Evolutionary conservation across 352 stramenopile genomes (phyloP).

Genomic region (Phytophthora quininea): DNA sequence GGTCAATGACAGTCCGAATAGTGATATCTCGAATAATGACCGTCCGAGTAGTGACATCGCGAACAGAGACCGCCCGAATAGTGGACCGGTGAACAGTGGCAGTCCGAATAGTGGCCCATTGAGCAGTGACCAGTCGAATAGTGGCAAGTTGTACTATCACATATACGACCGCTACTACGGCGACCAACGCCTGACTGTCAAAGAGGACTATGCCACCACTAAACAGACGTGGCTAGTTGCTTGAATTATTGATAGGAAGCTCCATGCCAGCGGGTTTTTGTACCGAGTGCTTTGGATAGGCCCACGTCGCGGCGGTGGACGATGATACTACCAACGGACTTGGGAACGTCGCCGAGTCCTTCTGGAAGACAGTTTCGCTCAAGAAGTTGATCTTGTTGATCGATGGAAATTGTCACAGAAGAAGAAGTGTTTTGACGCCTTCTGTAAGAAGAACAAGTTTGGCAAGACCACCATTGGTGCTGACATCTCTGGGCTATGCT

Average conservation of each 20-base stretch:
- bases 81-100: too few relatives aligned
- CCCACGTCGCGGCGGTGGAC: background rate
- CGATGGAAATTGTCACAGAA: background rate
- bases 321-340: background rate
- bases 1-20: too few relatives aligned
- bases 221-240: slow-evolving; percentile 3
- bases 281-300: slow-evolving; percentile 5
- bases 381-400: background rate
- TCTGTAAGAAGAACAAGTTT: background rate
- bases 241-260: background rate
- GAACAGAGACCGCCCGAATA: too few relatives aligned
- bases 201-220: background rate
- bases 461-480: background rate
- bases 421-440: background rate
- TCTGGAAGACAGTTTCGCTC: background rate
- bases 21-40: too few relatives aligned
- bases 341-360: background rate
- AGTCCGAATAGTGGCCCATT: too few relatives aligned
- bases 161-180: slow-evolving; percentile 7
- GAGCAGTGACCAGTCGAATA: too few relatives aligned
- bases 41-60: too few relatives aligned
- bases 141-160: background rate
- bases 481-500: background rate
- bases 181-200: background rate
- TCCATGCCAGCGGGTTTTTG: background rate